Conservation (phyloP, 768 basidiomycete species). For the Rhodotorula kratochvilovae region DNA sequence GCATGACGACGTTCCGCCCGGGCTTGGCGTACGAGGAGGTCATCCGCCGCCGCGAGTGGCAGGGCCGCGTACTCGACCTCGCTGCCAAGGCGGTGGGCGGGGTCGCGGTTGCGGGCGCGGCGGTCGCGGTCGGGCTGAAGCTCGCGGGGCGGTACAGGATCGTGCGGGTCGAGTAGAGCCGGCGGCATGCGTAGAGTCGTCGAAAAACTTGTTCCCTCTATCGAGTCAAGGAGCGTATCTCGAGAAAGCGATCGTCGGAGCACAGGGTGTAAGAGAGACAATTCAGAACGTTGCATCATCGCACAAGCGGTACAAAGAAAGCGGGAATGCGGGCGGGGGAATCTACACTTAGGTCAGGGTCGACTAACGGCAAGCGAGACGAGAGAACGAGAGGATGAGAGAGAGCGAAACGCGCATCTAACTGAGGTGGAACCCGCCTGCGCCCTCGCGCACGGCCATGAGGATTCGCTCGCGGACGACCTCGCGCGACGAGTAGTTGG, state of each 20-base stretch:
- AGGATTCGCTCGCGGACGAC: conserved; percentile 78
- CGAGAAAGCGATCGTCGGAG: no score
- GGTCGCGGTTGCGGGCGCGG: not conserved
- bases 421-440: conserved; percentile 86
- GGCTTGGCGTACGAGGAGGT: conserved; percentile 87
- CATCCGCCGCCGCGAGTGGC: conserved; percentile 63
- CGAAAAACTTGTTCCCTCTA: not conserved
- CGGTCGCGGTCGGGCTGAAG: not conserved
- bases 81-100: conserved; percentile 47
- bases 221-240: no score
- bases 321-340: not conserved
- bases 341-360: no score
- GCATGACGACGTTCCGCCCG: conserved; percentile 95
- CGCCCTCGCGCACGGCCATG: conserved; percentile 85
- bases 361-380: not conserved
- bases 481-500: conserved; percentile 83
- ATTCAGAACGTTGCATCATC: not conserved
- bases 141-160: not conserved
- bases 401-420: not conserved
- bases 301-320: not conserved
- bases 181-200: not conserved
- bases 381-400: not conserved
- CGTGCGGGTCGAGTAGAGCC: not conserved
- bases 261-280: no score
- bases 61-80: conserved; percentile 60